A percentile compares a stretch with the other conserved stretches of the same genome.
These are phyloP conservation scores for Mycosphaerelloides madeirae DNA, from an alignment of 2,329 filamentous ascomycete genomes.

Conservation along the genomic window DNA sequence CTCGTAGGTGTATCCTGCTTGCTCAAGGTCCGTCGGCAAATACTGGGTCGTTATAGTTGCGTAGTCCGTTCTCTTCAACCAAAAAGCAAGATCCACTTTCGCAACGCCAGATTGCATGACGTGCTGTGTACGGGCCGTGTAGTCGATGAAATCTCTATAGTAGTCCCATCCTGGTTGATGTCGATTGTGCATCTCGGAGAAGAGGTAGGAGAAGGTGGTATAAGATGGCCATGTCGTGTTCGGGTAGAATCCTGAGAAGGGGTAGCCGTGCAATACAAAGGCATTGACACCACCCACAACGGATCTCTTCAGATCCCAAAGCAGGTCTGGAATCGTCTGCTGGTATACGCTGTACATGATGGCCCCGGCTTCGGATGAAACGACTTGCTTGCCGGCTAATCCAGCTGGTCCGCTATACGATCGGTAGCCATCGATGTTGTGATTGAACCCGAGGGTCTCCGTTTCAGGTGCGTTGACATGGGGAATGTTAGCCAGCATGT, in stretches of 20 bases:
- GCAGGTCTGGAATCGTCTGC: slow-evolving; percentile 28
- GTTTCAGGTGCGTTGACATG: slow-evolving; percentile 31
- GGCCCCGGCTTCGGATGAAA: slow-evolving; percentile 33
- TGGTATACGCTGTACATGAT: slow-evolving; percentile 20
- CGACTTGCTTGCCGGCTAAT: slow-evolving; percentile 25
- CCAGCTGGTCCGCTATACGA: slow-evolving; percentile 33
- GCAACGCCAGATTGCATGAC: slow-evolving; percentile 38
- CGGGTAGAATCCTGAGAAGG: slow-evolving; percentile 39
- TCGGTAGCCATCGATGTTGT: slow-evolving; percentile 30
- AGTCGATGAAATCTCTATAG: slow-evolving; percentile 36
- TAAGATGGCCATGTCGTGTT: slow-evolving; percentile 49
- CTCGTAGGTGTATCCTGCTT: slow-evolving; percentile 34
- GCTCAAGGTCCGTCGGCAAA: slow-evolving; percentile 20
- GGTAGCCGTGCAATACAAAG: slow-evolving; percentile 42
- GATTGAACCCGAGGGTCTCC: slow-evolving; percentile 32
- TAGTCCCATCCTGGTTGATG: slow-evolving; percentile 42
- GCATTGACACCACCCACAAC: slow-evolving; percentile 42
- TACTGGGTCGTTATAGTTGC: slow-evolving; percentile 10
- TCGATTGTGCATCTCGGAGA: slow-evolving; percentile 37
- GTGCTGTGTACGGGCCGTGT: slow-evolving; percentile 35
- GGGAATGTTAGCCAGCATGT: slow-evolving; percentile 31
- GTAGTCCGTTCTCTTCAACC: slow-evolving; percentile 20
- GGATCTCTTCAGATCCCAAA: slow-evolving; percentile 36
- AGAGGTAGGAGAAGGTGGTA: slow-evolving; percentile 41
- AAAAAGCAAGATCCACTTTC: slow-evolving; percentile 42